These are phyloP conservation scores for Arachis monticola DNA, from an alignment of 331 rosid genomes.

Conservation along the genomic window DNA sequence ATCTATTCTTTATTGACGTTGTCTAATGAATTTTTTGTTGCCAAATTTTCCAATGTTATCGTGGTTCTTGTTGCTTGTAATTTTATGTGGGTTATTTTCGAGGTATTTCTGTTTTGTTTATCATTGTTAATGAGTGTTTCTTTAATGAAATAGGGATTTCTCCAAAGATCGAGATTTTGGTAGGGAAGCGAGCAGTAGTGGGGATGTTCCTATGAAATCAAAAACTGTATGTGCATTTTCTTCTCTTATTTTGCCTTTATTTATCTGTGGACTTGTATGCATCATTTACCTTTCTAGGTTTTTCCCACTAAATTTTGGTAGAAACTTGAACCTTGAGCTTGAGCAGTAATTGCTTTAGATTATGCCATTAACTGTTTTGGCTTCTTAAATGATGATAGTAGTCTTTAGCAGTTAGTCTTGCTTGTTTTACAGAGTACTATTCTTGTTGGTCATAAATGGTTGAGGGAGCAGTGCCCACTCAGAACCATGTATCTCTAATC, in stretches of 20 bases:
- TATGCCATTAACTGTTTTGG: conserved; percentile 30
- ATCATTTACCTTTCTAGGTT: conserved; percentile 38
- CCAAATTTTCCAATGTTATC: not conserved
- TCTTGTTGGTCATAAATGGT: no score
- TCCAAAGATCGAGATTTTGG: conserved; percentile 76
- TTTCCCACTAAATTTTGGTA: conserved; percentile 44
- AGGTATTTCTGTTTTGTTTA: not conserved
- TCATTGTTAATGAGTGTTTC: conserved; percentile 6
- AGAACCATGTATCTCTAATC: no score
- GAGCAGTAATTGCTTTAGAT: conserved; percentile 47
- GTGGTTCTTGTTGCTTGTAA: not conserved
- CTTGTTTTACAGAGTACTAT: no score
- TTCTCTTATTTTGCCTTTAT: conserved; percentile 41
- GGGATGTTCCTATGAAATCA: conserved; percentile 71
- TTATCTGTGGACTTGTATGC: conserved; percentile 28
- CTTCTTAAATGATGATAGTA: conserved; percentile 18
- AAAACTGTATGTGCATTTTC: conserved; percentile 73
- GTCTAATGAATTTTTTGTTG: conserved; percentile 20
- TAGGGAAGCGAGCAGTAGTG: conserved; percentile 81
- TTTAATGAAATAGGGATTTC: conserved; percentile 60
- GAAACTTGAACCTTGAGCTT: conserved; percentile 47
- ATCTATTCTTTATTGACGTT: not conserved
- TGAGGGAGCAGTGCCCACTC: no score
- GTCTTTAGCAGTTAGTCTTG: no score
- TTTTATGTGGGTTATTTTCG: not conserved